Evolutionary conservation across 2,329 filamentous ascomycete species (phyloP).

Genomic region (Neobulgaria alba): DNA sequence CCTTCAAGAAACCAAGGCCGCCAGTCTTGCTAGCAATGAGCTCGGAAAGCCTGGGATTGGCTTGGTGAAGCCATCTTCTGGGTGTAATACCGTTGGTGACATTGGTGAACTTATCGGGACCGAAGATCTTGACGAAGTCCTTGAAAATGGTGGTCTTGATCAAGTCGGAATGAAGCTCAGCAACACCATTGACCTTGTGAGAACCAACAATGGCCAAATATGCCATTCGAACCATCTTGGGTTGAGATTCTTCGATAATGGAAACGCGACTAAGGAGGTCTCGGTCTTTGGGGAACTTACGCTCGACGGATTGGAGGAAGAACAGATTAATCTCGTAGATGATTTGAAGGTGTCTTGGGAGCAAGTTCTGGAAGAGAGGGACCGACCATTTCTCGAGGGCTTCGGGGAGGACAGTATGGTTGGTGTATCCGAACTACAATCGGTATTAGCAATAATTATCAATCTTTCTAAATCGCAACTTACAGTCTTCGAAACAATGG

Average conservation of each 20-base stretch:
- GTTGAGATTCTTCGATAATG: slow-evolving; percentile 92
- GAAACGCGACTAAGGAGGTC: slow-evolving; percentile 84
- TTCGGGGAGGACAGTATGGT: slow-evolving; percentile 95
- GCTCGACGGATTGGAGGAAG: slow-evolving; percentile 88
- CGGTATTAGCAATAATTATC: slow-evolving; percentile 5
- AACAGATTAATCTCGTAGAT: slow-evolving; percentile 97
- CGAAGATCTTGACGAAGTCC: slow-evolving; percentile 93
- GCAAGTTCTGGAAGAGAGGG: slow-evolving; percentile 79
- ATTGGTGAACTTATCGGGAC: slow-evolving; percentile 95
- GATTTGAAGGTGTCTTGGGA: slow-evolving; percentile 90
- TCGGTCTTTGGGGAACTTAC: slow-evolving; percentile 78
- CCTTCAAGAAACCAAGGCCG: slow-evolving; percentile 76
- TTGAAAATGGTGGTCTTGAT: slow-evolving; percentile 99
- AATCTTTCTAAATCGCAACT: slow-evolving; percentile 25
- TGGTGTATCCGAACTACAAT: slow-evolving; percentile 78
- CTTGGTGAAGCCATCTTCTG: slow-evolving; percentile 92
- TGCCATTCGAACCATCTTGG: slow-evolving; percentile 98
- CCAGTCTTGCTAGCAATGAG: slow-evolving; percentile 87
- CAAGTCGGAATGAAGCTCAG: slow-evolving; percentile 92
- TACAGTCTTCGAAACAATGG: slow-evolving; percentile 61
- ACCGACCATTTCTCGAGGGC: slow-evolving; percentile 98
- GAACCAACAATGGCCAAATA: slow-evolving; percentile 91
- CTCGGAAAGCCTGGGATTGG: slow-evolving; percentile 85
- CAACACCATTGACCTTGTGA: slow-evolving; percentile 98
- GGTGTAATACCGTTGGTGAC: slow-evolving; percentile 98